Percentiles rank a stretch among this genome's conserved stretches.
These are phyloP conservation scores for Entonaema liquescens DNA, from an alignment of 495 filamentous ascomycete genomes.

Conservation along the genomic window DNA sequence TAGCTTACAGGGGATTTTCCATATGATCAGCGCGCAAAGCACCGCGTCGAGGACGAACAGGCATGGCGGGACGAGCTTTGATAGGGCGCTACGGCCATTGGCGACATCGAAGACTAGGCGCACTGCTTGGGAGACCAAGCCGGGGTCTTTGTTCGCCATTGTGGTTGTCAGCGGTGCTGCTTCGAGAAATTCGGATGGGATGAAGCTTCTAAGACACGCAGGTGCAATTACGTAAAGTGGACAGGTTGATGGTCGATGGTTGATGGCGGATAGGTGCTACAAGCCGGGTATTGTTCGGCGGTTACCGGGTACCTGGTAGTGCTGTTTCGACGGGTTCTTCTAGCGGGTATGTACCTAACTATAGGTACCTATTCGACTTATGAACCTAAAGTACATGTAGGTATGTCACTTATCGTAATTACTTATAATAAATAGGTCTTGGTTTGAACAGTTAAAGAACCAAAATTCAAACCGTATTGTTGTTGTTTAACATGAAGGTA, in stretches of 20 bases:
- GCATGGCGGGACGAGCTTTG: constrained; percentile 60
- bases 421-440: no score
- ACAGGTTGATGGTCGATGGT: not conserved
- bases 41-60: constrained; percentile 77
- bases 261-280: not conserved
- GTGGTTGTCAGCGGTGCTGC: constrained; percentile 16
- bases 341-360: not conserved
- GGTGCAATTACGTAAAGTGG: constrained; percentile 33
- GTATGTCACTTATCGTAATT: not conserved
- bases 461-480: not conserved
- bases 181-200: constrained; percentile 5
- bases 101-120: constrained; percentile 47
- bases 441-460: no score
- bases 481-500: no score
- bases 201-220: constrained; percentile 12
- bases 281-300: not conserved
- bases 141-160: constrained; percentile 37
- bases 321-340: not conserved
- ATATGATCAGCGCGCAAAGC: constrained; percentile 78
- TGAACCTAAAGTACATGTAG: no score
- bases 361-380: no score
- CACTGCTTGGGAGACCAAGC: constrained; percentile 36
- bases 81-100: constrained; percentile 52
- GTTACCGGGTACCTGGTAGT: not conserved
- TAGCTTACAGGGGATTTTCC: constrained; percentile 83